phyloP scores from a whole-genome alignment of 2,329 filamentous ascomycete genomes.

The Helotiales sp. region DNA sequence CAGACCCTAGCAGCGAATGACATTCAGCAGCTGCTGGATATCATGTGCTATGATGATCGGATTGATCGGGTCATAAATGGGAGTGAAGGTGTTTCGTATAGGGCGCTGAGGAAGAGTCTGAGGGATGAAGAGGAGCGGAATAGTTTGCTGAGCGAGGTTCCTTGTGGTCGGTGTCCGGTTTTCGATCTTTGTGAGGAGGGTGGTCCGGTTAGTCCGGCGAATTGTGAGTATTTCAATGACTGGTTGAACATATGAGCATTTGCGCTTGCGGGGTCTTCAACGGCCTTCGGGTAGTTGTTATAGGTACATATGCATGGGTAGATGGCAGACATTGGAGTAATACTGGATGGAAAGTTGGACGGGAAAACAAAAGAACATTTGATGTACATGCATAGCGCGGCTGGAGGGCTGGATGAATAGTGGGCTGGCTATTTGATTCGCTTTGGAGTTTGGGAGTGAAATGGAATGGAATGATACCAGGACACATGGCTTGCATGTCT shows the following conservation, averaged over 20 bases:
- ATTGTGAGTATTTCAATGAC: constrained; percentile 87
- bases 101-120: constrained; percentile 40
- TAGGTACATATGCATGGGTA: neutral
- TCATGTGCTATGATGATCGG: constrained; percentile 86
- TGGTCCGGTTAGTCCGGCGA: constrained; percentile 86
- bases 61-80: constrained; percentile 64
- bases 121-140: constrained; percentile 49
- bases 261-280: constrained; percentile 10
- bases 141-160: constrained; percentile 74
- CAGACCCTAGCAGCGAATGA: constrained; percentile 74
- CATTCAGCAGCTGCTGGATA: constrained; percentile 83
- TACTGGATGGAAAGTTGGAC: constrained; percentile 3
- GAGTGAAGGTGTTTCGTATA: constrained; percentile 43
- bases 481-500: constrained; percentile 17
- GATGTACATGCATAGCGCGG: constrained; percentile 41
- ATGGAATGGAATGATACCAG: constrained; percentile 37
- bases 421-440: constrained; percentile 30
- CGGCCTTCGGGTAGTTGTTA: neutral
- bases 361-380: constrained; percentile 12
- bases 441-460: constrained; percentile 38
- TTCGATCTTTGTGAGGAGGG: constrained; percentile 92
- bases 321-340: neutral
- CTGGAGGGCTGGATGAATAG: constrained; percentile 14
- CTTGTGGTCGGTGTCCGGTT: constrained; percentile 90
- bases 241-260: constrained; percentile 70